Evolutionary conservation across 2,329 filamentous ascomycete genomes (phyloP), one percentile per base, ranked within the genome.

Genomic region (Curvularia verruculosa): DNA sequence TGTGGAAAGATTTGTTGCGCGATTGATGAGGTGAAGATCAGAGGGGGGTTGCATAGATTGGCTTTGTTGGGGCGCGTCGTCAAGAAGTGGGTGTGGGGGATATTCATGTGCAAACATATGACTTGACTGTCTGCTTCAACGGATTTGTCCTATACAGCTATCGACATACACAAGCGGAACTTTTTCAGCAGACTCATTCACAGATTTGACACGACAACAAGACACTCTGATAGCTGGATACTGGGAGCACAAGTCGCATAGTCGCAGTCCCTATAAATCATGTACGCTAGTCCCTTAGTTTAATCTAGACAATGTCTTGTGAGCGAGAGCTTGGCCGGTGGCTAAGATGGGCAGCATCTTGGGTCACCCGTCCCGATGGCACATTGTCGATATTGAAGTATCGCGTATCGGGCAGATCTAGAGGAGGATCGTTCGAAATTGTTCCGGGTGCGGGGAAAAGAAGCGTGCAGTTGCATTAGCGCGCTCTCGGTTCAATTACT

Each of bases 321-420:
- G 34, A 36, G 1, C 34, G 34, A 23, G 29, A 31, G 45, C 45
- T 48, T 48, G 45, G 31, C 45, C 45, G 45, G 45, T 48, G 45
- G 45, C 23, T 48, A 48, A 48, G 23, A 46, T 29, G 28, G 28
- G 13, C 13, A 24, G 5, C 9, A n/a, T 19, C 9, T 26, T 18
- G 26, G 15, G n/a, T 18, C 24, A 9, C 15, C 5, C 9, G 21
- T 29, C 21, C 12, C 2, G 12, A 21, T n/a, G 10, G 29, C 15
- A 34, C n/a, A 8, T 15, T 12, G 36, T 36, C 21, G 45, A n/a
- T 48, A 37, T 36, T 37, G 45, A 18, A 15, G 19, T 10, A 37
- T 48, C 29, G 23, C 29, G 45, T 31, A 48, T 48, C 29, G 29
- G 10, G 15, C 19, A 2, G 31, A 48, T 48, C 31, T 37, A 15